Evolutionary conservation across 1,139 yeast species (phyloP).

Genomic region (Geotrichum histeridarum): DNA sequence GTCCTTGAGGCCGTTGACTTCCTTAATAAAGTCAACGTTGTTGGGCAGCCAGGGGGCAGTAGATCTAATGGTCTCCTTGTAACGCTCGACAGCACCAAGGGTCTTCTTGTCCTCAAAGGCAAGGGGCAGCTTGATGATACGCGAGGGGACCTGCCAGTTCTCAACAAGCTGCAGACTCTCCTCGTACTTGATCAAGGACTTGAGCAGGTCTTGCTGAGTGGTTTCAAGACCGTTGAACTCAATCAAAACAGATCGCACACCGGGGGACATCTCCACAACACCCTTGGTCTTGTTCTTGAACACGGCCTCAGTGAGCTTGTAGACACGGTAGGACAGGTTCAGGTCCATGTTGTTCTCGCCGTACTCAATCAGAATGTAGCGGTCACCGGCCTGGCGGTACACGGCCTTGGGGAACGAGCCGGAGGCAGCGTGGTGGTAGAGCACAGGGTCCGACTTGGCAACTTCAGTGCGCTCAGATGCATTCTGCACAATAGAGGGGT

Average conservation of each 20-base stretch:
- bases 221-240: conserved; percentile 64
- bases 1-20: conserved; percentile 66
- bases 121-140: conserved; percentile 83
- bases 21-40: conserved; percentile 90
- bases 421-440: conserved; percentile 43
- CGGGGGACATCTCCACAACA: conserved; percentile 91
- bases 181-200: conserved; percentile 67
- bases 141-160: conserved; percentile 81
- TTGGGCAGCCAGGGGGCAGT: conserved; percentile 97
- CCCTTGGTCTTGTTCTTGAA: conserved; percentile 54
- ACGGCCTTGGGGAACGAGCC: conserved; percentile 63
- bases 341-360: conserved; percentile 86
- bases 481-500: conserved; percentile 18
- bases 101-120: conserved; percentile 92
- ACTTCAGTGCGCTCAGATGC: conserved; percentile 13
- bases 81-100: conserved; percentile 80
- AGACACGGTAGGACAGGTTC: conserved; percentile 78
- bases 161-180: conserved; percentile 64
- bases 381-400: conserved; percentile 95
- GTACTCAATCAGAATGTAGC: conserved; percentile 84
- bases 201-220: conserved; percentile 54
- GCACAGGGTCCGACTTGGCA: conserved; percentile 45
- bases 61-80: conserved; percentile 86
- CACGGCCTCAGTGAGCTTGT: conserved; percentile 72
- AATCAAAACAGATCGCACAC: conserved; percentile 88